Conservation (phyloP, 1,284 basidiomycete genomes). For the Ceratobasidium papillatum region DNA sequence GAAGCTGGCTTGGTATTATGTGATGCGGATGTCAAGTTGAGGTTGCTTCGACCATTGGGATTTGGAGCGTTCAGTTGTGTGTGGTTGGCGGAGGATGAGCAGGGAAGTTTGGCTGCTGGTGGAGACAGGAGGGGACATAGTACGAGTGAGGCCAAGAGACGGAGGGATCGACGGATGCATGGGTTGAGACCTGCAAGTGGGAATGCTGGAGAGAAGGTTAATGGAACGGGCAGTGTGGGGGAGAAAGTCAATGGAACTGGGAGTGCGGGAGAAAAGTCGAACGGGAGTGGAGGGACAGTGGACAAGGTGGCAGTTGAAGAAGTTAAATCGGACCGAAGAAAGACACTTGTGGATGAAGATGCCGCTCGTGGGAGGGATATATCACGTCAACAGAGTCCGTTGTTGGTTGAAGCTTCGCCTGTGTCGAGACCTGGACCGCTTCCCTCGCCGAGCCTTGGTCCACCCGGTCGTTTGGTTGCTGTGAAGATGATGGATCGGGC, state of each 20-base stretch:
- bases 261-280: constrained; percentile 43
- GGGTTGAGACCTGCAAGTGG: constrained; percentile 43
- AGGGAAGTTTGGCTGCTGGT: constrained; percentile 50
- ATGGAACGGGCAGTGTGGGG: background rate
- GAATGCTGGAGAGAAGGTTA: background rate
- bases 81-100: constrained; percentile 71
- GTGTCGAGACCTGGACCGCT: constrained; percentile 8
- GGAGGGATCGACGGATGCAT: constrained; percentile 45
- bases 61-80: constrained; percentile 80
- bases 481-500: constrained; percentile 83
- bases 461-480: constrained; percentile 69
- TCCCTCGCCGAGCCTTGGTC: background rate
- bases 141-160: constrained; percentile 45
- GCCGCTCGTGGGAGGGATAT: constrained; percentile 8
- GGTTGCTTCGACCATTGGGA: constrained; percentile 66
- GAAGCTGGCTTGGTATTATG: background rate
- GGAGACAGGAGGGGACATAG: constrained; percentile 43
- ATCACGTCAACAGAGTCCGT: background rate
- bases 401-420: constrained; percentile 32
- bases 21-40: constrained; percentile 20
- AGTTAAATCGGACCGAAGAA: background rate
- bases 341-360: background rate
- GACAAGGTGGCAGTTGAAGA: no score
- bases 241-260: constrained; percentile 22
- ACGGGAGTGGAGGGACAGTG: constrained; percentile 37